Evolutionary conservation across 345 rosid species (phyloP).

Genomic region (Citrus unshiu): DNA sequence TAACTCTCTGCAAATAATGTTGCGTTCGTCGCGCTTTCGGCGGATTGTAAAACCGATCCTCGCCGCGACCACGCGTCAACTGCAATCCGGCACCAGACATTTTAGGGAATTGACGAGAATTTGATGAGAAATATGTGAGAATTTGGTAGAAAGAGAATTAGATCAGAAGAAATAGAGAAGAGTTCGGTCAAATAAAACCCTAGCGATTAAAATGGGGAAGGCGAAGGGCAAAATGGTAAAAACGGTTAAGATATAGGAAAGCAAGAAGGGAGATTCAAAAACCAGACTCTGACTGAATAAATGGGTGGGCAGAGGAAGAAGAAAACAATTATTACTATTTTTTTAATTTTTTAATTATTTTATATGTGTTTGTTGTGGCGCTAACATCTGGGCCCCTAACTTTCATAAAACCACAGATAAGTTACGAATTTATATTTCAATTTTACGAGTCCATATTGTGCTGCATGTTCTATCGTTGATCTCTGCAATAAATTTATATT

Average conservation of each 20-base stretch:
- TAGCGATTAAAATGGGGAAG: constrained; percentile 14
- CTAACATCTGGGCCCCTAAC: neutral
- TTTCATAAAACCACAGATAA: neutral
- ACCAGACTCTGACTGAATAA: constrained; percentile 6
- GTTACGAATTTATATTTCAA: neutral
- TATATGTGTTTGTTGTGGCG: neutral
- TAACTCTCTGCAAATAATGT: constrained; percentile 42
- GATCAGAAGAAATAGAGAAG: constrained; percentile 7
- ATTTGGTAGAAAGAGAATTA: neutral
- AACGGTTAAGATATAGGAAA: neutral
- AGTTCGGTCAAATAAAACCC: constrained; percentile 11
- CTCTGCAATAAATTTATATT: too few relatives aligned
- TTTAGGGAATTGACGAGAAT: neutral
- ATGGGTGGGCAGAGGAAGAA: constrained; percentile 16
- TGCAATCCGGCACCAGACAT: constrained; percentile 56
- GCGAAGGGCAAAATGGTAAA: constrained; percentile 22
- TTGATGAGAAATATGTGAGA: neutral
- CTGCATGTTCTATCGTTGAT: too few relatives aligned
- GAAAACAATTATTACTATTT: neutral
- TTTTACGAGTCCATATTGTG: too few relatives aligned
- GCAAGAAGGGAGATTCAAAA: neutral
- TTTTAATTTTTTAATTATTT: neutral
- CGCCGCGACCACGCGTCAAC: constrained; percentile 38
- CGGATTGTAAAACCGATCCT: constrained; percentile 39
- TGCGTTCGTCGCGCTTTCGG: constrained; percentile 35